Percentiles rank a stretch among this genome's conserved stretches.
Conservation (phyloP, 2,329 filamentous ascomycete species). For the Xylaria hypoxylon region DNA sequence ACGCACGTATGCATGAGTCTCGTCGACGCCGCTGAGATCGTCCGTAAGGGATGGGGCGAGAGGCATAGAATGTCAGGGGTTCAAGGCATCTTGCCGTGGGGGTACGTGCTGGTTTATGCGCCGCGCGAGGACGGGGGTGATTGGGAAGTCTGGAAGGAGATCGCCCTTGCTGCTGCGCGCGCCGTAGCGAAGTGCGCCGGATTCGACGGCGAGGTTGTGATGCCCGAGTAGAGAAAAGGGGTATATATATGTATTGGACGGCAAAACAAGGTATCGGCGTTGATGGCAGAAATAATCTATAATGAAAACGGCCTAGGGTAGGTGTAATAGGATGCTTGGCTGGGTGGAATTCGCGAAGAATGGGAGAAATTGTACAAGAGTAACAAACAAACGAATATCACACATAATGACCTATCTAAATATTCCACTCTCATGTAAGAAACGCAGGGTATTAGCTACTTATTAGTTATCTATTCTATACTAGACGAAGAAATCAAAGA, state of each 20-base stretch:
- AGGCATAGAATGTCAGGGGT: conserved; percentile 53
- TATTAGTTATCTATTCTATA: background rate
- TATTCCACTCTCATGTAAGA: background rate
- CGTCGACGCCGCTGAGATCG: conserved; percentile 52
- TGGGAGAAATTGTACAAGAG: background rate
- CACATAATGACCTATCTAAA: background rate
- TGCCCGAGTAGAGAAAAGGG: conserved; percentile 22
- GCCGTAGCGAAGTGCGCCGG: conserved; percentile 40
- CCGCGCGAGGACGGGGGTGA: conserved; percentile 54
- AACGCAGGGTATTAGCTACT: background rate
- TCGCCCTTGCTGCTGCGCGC: conserved; percentile 43
- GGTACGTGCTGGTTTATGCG: conserved; percentile 57
- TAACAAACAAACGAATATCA: background rate
- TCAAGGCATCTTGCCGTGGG: conserved; percentile 47
- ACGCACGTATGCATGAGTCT: conserved; percentile 55
- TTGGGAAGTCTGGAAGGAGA: conserved; percentile 48
- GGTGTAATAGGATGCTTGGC: background rate
- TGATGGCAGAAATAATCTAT: background rate
- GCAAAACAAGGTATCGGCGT: no score
- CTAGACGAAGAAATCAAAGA: background rate
- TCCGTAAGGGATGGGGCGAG: conserved; percentile 56
- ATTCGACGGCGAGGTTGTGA: conserved; percentile 39
- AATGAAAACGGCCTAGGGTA: background rate
- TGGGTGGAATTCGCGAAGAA: background rate
- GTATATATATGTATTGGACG: background rate